Evolutionary conservation across 73 alveolate genomes (phyloP).

Genomic region (Vitrella brassicaformis): DNA sequence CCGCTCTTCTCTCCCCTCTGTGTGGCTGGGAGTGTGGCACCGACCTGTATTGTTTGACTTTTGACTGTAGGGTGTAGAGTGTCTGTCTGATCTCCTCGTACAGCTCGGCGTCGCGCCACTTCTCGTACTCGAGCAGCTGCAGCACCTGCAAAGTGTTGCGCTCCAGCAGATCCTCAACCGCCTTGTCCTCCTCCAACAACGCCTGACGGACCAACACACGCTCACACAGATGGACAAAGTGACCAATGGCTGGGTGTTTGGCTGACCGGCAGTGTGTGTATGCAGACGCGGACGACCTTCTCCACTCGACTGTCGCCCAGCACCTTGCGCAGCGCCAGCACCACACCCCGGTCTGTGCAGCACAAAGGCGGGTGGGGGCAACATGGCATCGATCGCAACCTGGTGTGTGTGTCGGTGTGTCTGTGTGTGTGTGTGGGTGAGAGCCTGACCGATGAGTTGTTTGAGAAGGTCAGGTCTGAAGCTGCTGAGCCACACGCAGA

Average conservation of each 20-base stretch:
- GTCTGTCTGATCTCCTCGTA: slow-evolving; percentile 24
- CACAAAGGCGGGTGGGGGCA: no score
- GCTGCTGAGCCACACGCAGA: not conserved
- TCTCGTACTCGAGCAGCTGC: slow-evolving; percentile 36
- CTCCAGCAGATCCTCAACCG: not conserved
- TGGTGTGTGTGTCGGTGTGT: no score
- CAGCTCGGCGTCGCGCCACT: slow-evolving; percentile 39
- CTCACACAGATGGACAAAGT: not conserved
- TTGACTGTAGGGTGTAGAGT: not conserved
- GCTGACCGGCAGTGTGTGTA: not conserved
- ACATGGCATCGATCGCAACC: no score
- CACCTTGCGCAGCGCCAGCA: not conserved
- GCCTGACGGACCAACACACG: not conserved
- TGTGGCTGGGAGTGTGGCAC: not conserved
- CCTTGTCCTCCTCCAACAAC: not conserved
- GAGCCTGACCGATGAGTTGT: not conserved
- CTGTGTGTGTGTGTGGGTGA: no score
- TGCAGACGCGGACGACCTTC: not conserved
- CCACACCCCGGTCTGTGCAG: no score
- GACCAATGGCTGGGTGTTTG: not conserved
- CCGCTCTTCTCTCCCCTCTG: not conserved
- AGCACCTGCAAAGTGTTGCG: slow-evolving; percentile 2
- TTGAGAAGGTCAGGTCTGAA: slow-evolving; percentile 8
- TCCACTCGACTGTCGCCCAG: not conserved
- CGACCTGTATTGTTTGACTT: not conserved